Conservation (phyloP, 768 basidiomycete species). For the Lentinula lateritia region DNA sequence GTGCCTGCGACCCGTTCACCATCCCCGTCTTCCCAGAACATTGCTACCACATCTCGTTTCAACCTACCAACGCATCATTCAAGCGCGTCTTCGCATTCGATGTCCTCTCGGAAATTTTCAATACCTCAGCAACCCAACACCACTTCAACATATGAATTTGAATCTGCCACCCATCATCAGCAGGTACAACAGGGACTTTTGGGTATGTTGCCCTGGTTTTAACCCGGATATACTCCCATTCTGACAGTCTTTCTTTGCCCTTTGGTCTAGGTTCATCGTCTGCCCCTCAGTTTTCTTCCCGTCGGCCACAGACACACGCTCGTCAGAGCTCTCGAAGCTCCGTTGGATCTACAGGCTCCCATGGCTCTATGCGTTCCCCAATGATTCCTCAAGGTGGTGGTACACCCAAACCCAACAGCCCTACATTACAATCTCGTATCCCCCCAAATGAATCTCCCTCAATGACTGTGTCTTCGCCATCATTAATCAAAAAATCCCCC, state of each 20-base stretch:
- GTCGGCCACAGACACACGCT: not conserved
- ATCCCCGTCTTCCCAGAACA: not conserved
- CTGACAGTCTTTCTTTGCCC: not conserved
- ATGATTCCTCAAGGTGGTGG: not conserved
- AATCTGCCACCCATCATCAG: not conserved
- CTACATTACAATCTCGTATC: not conserved
- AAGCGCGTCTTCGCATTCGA: not conserved
- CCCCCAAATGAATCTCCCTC: not conserved
- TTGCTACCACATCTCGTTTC: not conserved
- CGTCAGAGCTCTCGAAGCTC: constrained; percentile 4
- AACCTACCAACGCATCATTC: not conserved
- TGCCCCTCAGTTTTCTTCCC: not conserved
- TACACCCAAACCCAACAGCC: not conserved
- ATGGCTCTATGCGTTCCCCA: not conserved
- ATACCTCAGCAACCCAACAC: not conserved
- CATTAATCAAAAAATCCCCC: not conserved
- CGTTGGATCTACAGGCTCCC: not conserved
- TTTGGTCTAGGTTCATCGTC: not conserved
- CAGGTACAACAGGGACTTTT: not conserved
- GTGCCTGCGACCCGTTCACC: not conserved
- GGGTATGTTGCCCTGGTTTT: not conserved
- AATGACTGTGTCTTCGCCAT: not conserved
- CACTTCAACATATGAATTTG: not conserved
- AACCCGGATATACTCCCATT: not conserved
- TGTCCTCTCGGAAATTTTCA: not conserved